These are phyloP conservation scores for Phoma sp. DNA, from an alignment of 2,329 filamentous ascomycete genomes.

Conservation along the genomic window DNA sequence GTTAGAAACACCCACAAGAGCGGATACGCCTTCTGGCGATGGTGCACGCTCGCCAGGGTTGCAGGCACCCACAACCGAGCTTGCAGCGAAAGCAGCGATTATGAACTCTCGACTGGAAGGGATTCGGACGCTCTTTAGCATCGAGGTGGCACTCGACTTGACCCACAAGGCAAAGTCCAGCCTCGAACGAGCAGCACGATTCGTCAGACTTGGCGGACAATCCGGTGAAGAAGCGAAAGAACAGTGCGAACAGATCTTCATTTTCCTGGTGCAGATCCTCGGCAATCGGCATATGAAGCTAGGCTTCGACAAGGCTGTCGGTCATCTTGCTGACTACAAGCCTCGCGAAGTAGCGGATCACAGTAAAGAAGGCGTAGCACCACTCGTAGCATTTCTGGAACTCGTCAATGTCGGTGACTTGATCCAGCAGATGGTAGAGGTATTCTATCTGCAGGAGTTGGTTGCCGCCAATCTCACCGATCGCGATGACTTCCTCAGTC, in stretches of 20 bases:
- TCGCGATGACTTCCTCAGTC: conserved; percentile 92
- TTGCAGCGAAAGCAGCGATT: conserved; percentile 95
- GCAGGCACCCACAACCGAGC: conserved; percentile 84
- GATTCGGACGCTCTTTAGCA: conserved; percentile 93
- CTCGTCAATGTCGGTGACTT: conserved; percentile 97
- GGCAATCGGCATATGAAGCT: conserved; percentile 86
- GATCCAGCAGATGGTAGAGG: conserved; percentile 98
- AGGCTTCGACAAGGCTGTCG: conserved; percentile 93
- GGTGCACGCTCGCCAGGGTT: conserved; percentile 47
- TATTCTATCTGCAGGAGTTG: conserved; percentile 97
- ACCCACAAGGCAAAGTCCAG: conserved; percentile 89
- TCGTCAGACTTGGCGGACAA: conserved; percentile 80
- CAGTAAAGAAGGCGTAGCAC: conserved; percentile 78
- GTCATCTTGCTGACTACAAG: conserved; percentile 89
- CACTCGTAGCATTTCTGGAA: conserved; percentile 93
- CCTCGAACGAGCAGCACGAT: conserved; percentile 82
- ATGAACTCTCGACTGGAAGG: conserved; percentile 95
- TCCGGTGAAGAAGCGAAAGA: conserved; percentile 83
- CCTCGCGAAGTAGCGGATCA: conserved; percentile 81
- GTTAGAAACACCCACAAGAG: conserved; percentile 30
- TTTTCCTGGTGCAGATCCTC: conserved; percentile 81
- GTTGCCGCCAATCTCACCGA: conserved; percentile 83
- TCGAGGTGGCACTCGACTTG: conserved; percentile 89
- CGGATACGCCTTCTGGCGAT: conserved; percentile 50
- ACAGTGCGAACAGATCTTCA: conserved; percentile 90